Conservation (phyloP, 164 flowering plant species). For the Vitis labrusca region DNA sequence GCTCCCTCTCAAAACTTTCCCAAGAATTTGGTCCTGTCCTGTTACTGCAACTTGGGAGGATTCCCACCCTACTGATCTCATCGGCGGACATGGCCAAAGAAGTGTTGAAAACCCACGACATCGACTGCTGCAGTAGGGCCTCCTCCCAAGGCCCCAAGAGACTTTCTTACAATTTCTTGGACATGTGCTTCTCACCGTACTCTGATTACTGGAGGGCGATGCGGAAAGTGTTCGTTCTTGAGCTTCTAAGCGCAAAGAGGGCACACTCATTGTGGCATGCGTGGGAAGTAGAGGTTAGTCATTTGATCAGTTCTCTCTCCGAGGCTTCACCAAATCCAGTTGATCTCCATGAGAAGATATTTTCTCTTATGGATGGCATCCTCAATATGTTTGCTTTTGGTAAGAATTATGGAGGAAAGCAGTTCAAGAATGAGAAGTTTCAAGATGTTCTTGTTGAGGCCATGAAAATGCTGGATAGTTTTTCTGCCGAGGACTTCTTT, state of each 20-base stretch:
- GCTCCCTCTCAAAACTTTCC: no score
- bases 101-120: neutral
- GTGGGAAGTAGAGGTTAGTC: neutral
- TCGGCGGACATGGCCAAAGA: conserved; percentile 1
- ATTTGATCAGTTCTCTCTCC: neutral
- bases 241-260: neutral
- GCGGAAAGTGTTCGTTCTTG: neutral
- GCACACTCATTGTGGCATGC: neutral
- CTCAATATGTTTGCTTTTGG: conserved; percentile 32
- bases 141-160: neutral
- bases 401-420: conserved; percentile 16
- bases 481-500: conserved; percentile 3
- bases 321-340: neutral
- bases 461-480: neutral
- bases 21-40: neutral
- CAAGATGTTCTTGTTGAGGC: conserved; percentile 15
- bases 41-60: neutral
- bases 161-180: neutral
- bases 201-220: neutral
- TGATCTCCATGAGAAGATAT: conserved; percentile 13
- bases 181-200: neutral
- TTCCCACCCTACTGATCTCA: neutral
- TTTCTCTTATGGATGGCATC: conserved; percentile 10
- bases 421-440: conserved; percentile 2
- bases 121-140: neutral